Conservation (phyloP, 78 protist genomes). For the Emiliania huxleyi region DNA sequence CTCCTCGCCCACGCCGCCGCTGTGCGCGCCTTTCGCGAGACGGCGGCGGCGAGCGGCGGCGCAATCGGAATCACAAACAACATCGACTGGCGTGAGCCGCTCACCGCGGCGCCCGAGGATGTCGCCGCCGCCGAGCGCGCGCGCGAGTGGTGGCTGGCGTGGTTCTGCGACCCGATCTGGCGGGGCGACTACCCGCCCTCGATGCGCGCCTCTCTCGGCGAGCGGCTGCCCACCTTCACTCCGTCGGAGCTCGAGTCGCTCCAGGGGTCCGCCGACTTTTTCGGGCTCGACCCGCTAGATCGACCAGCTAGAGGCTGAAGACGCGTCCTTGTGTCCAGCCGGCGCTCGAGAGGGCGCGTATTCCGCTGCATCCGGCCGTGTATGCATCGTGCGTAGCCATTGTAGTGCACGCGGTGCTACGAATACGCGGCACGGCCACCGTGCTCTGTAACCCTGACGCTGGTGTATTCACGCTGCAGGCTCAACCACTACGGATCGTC, state of each 20-base stretch:
- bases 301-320: too few species aligned
- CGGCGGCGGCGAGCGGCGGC: neutral
- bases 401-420: too few species aligned
- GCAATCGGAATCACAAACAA: slow-evolving; percentile 57
- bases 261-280: slow-evolving; percentile 50
- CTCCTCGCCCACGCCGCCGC: slow-evolving; percentile 49
- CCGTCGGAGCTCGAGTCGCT: neutral
- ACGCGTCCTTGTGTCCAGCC: too few species aligned
- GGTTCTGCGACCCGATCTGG: slow-evolving; percentile 61
- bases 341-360: too few species aligned
- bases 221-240: slow-evolving; percentile 47
- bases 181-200: slow-evolving; percentile 58
- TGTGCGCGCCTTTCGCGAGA: slow-evolving; percentile 6
- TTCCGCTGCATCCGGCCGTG: too few species aligned
- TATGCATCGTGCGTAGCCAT: too few species aligned
- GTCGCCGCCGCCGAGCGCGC: slow-evolving; percentile 52
- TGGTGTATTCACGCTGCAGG: too few species aligned
- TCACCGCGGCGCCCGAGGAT: neutral
- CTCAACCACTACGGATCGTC: neutral
- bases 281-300: slow-evolving; percentile 66
- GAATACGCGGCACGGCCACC: too few species aligned
- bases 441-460: too few species aligned
- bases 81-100: slow-evolving; percentile 36
- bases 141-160: slow-evolving; percentile 45
- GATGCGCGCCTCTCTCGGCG: slow-evolving; percentile 44